Conservation (phyloP, 495 filamentous ascomycete genomes). For the Aspergillus funiculosus region DNA sequence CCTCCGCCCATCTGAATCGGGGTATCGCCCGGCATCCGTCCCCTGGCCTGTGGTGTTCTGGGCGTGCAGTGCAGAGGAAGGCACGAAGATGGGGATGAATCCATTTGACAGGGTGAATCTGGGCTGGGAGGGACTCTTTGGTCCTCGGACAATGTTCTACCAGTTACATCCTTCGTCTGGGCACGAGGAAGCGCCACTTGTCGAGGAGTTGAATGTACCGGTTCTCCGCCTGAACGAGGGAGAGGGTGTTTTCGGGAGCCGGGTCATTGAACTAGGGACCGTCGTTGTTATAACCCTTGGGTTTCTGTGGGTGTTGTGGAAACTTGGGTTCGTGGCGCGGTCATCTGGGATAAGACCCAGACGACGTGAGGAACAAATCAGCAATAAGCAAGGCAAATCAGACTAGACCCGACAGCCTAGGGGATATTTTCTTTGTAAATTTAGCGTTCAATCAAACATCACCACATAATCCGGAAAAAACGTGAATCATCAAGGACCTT, state of each 20-base stretch:
- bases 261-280: conserved; percentile 65
- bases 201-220: conserved; percentile 63
- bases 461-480: not conserved
- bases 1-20: conserved; percentile 51
- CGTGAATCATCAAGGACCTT: conserved; percentile 8
- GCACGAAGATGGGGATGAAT: conserved; percentile 64
- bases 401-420: not conserved
- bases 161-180: conserved; percentile 59
- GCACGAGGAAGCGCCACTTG: conserved; percentile 34
- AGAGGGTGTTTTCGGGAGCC: conserved; percentile 46
- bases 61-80: conserved; percentile 76
- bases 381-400: conserved; percentile 29
- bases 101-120: conserved; percentile 82
- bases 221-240: conserved; percentile 49
- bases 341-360: conserved; percentile 18
- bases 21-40: conserved; percentile 43
- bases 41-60: conserved; percentile 85
- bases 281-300: conserved; percentile 61
- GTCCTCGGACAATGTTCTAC: conserved; percentile 75
- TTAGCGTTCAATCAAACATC: not conserved
- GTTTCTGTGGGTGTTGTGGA: conserved; percentile 70
- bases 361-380: conserved; percentile 11
- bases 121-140: conserved; percentile 85
- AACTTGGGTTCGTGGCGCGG: conserved; percentile 44
- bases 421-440: not conserved